These are phyloP conservation scores for Tillandsia fasciculata DNA, from an alignment of 176 grass and related monocot species.

Conservation along the genomic window DNA sequence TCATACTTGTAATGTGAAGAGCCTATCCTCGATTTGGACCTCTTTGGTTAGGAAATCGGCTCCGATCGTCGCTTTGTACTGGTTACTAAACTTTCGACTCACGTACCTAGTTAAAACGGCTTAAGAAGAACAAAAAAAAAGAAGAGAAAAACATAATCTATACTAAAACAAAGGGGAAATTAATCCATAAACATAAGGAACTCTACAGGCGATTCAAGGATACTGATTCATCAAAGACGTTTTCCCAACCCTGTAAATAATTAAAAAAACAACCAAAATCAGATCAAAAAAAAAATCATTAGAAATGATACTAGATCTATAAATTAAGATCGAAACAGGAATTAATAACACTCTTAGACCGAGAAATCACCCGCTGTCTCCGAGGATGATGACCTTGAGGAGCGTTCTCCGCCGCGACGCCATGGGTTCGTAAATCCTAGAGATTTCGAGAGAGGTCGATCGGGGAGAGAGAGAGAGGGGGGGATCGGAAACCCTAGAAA, in stretches of 20 bases:
- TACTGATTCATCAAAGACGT: constrained; percentile 99
- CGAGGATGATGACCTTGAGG: constrained; percentile 46
- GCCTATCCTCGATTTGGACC: constrained; percentile 80
- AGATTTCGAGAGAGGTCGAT: neutral
- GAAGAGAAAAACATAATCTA: neutral
- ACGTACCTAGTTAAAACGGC: constrained; percentile 62
- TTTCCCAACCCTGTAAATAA: constrained; percentile 73
- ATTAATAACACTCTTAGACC: neutral
- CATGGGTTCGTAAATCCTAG: constrained; percentile 41
- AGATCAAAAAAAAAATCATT: constrained; percentile 2
- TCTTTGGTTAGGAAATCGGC: constrained; percentile 98
- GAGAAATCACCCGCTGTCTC: constrained; percentile 14
- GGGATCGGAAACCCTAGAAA: neutral
- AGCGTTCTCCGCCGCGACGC: constrained; percentile 70
- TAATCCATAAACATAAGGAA: too few species aligned
- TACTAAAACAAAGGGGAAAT: neutral
- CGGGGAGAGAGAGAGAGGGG: neutral
- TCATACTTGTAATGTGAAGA: constrained; percentile 83
- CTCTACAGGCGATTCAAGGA: constrained; percentile 34
- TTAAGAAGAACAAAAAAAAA: constrained; percentile 40
- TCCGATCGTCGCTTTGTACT: constrained; percentile 98
- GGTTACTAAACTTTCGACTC: constrained; percentile 90
- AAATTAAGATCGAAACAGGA: neutral
- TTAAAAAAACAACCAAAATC: constrained; percentile 10
- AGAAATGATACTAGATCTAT: neutral